Evolutionary conservation across 805 yeast species (phyloP).

Genomic region (Kazachstania taianensis): DNA sequence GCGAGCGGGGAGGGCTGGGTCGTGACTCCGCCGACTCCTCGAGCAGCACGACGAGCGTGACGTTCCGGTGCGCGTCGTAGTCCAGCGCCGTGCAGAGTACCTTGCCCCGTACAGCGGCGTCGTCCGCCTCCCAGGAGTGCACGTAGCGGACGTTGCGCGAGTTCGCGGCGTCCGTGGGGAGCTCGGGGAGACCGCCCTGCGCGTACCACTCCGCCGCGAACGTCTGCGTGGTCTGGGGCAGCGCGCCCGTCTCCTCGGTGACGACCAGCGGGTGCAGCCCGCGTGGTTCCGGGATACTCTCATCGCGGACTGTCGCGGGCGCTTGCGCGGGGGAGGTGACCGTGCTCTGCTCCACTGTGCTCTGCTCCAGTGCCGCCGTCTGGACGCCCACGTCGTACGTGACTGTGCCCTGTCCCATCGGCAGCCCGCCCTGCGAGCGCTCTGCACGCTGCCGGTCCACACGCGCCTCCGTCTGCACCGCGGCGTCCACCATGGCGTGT

Average conservation of each 20-base stretch:
- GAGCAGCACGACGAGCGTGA: background rate
- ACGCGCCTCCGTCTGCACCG: slow-evolving; percentile 17
- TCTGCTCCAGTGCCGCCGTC: slow-evolving; percentile 9
- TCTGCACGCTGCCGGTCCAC: background rate
- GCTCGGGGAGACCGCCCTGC: slow-evolving; percentile 1
- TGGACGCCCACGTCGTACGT: slow-evolving; percentile 22
- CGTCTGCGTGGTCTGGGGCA: background rate
- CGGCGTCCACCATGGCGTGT: slow-evolving; percentile 9
- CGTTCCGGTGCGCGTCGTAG: slow-evolving; percentile 2
- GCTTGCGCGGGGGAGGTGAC: background rate
- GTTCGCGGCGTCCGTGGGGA: too few species aligned
- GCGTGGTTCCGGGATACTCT: too few species aligned
- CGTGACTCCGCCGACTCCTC: background rate
- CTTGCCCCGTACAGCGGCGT: too few species aligned
- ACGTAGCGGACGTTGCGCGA: too few species aligned
- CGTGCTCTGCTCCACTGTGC: background rate
- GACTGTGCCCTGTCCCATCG: slow-evolving; percentile 2
- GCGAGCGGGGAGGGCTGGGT: too few species aligned
- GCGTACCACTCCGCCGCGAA: slow-evolving; percentile 4
- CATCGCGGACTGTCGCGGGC: too few species aligned
- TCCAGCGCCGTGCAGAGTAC: slow-evolving; percentile 4
- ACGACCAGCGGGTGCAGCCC: slow-evolving; percentile 1
- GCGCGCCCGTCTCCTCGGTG: background rate
- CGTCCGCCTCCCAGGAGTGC: background rate
- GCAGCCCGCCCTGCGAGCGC: background rate